Percentiles rank a stretch among this genome's conserved stretches.
These are phyloP conservation scores for Diaporthe citrichinensis DNA, from an alignment of 2,329 filamentous ascomycete species.

Conservation along the genomic window DNA sequence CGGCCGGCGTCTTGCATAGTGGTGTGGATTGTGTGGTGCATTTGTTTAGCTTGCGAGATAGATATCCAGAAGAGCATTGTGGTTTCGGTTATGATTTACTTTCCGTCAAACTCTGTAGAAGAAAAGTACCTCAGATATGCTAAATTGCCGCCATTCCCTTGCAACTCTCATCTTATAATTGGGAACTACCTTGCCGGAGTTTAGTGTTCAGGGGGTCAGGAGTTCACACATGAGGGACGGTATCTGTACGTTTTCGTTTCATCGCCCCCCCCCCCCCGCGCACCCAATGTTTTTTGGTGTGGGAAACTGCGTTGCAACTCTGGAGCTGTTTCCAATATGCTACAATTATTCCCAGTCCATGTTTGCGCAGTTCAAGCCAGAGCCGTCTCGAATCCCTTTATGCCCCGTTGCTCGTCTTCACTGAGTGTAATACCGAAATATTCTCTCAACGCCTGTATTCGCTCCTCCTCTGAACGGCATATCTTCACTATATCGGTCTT, in stretches of 20 bases:
- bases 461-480: slow-evolving; percentile 66
- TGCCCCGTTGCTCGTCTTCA: slow-evolving; percentile 63
- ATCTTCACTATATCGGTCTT: slow-evolving; percentile 62
- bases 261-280: too few species aligned
- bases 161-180: neutral
- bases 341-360: neutral
- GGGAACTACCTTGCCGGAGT: neutral
- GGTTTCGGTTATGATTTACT: neutral
- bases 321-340: neutral
- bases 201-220: too few species aligned
- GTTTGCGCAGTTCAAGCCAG: slow-evolving; percentile 46
- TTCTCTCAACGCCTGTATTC: slow-evolving; percentile 63
- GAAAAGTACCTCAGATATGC: neutral
- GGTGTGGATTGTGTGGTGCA: neutral
- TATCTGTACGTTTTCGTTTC: neutral
- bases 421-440: slow-evolving; percentile 67
- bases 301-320: neutral
- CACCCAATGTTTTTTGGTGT: neutral
- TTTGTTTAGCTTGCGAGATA: slow-evolving; percentile 10
- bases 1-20: slow-evolving; percentile 16
- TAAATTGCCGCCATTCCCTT: neutral
- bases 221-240: neutral
- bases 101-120: neutral
- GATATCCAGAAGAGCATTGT: slow-evolving; percentile 13
- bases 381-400: slow-evolving; percentile 64